Evolutionary conservation across 768 basidiomycete genomes (phyloP).

Genomic region (Punctularia strigosozonata): DNA sequence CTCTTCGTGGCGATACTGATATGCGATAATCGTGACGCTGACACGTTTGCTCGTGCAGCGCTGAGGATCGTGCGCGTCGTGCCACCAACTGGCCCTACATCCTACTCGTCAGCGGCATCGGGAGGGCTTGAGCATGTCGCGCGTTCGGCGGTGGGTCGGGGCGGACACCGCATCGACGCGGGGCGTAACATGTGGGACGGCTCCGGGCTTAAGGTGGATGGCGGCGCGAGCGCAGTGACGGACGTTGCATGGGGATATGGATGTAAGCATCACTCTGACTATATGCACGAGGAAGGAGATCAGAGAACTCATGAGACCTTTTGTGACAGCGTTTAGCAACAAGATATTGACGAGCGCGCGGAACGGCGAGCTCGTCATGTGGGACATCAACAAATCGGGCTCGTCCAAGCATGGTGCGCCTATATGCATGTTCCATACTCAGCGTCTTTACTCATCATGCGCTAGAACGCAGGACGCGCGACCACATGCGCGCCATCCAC

Average conservation of each 20-base stretch:
- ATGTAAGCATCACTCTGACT: slow-evolving; percentile 27
- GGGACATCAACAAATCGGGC: slow-evolving; percentile 64
- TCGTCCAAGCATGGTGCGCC: slow-evolving; percentile 57
- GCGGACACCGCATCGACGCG: slow-evolving; percentile 57
- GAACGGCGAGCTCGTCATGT: slow-evolving; percentile 76
- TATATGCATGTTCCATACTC: not conserved
- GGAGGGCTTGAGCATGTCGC: slow-evolving; percentile 19
- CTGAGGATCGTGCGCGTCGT: slow-evolving; percentile 45
- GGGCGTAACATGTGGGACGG: slow-evolving; percentile 73
- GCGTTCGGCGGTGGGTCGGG: slow-evolving; percentile 35
- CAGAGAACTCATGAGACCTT: no score
- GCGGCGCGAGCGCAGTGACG: slow-evolving; percentile 64
- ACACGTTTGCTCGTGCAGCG: slow-evolving; percentile 22
- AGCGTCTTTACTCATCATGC: not conserved
- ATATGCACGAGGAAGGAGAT: not conserved
- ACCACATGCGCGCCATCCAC: slow-evolving; percentile 65
- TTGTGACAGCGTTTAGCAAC: slow-evolving; percentile 46
- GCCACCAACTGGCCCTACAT: not conserved
- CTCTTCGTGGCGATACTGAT: no score
- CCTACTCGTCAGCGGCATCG: slow-evolving; percentile 26
- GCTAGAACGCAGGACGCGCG: slow-evolving; percentile 54
- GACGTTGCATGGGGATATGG: slow-evolving; percentile 76
- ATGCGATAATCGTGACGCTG: not conserved
- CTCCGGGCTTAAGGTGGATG: slow-evolving; percentile 67
- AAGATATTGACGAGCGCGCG: slow-evolving; percentile 73